phyloP scores from a whole-genome alignment of 2,329 filamentous ascomycete genomes.

The Cryoendolithus antarcticus region DNA sequence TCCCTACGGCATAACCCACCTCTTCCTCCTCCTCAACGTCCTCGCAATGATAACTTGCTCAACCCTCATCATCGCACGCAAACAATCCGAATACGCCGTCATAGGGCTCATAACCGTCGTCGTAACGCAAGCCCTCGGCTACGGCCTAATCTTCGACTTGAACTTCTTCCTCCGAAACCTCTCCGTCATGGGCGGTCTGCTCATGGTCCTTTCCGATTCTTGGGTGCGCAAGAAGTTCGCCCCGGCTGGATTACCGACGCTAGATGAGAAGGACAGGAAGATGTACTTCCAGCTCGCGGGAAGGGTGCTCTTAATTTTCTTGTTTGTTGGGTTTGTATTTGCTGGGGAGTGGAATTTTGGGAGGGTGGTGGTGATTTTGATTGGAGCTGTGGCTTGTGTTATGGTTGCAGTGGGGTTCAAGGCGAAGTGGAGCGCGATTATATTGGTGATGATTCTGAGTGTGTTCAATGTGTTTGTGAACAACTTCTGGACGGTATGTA shows the following conservation, averaged over 20 bases:
- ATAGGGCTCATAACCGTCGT: slow-evolving; percentile 82
- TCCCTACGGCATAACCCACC: slow-evolving; percentile 72
- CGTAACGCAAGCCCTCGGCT: slow-evolving; percentile 84
- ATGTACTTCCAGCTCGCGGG: slow-evolving; percentile 99
- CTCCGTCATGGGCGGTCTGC: slow-evolving; percentile 87
- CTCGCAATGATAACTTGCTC: slow-evolving; percentile 77
- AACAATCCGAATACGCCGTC: slow-evolving; percentile 87
- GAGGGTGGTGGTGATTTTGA: slow-evolving; percentile 68
- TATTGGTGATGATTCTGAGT: slow-evolving; percentile 88
- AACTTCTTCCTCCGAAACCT: slow-evolving; percentile 99
- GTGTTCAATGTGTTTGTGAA: slow-evolving; percentile 96
- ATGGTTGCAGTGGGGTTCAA: slow-evolving; percentile 99
- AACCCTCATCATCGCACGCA: slow-evolving; percentile 75
- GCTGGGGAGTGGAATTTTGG: slow-evolving; percentile 85
- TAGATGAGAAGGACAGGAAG: slow-evolving; percentile 99
- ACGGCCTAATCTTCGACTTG: slow-evolving; percentile 95
- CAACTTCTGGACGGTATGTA: slow-evolving; percentile 97
- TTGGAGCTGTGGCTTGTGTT: slow-evolving; percentile 83
- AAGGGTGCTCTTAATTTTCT: slow-evolving; percentile 88
- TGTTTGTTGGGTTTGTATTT: slow-evolving; percentile 95
- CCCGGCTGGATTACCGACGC: slow-evolving; percentile 80
- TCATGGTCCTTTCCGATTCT: slow-evolving; percentile 96
- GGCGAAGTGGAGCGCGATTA: slow-evolving; percentile 95
- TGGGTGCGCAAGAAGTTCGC: slow-evolving; percentile 98
- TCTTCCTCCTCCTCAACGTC: slow-evolving; percentile 87